A percentile compares a stretch with the other conserved stretches of the same genome.
Evolutionary conservation across 768 basidiomycete genomes (phyloP).

Genomic region (Termitomyces sp.): DNA sequence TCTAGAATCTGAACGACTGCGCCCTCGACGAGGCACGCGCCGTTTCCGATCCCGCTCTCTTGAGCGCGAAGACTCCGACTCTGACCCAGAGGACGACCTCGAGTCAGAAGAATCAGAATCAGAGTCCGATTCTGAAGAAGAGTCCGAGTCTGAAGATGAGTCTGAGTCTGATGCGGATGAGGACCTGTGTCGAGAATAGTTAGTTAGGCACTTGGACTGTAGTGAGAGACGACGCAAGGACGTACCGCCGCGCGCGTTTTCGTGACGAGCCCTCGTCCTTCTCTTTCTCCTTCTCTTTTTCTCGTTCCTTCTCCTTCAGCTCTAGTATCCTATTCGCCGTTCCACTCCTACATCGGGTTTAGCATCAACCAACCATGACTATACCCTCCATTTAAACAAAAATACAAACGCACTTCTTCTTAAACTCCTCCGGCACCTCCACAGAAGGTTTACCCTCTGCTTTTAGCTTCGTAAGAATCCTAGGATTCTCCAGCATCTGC

Average conservation of each 20-base stretch:
- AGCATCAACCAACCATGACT: not conserved
- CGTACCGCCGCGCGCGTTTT: slow-evolving; percentile 35
- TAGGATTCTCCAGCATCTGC: slow-evolving; percentile 80
- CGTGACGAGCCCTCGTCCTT: slow-evolving; percentile 35
- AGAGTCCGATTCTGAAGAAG: slow-evolving; percentile 14
- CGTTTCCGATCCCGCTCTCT: slow-evolving; percentile 39
- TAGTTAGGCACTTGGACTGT: not conserved
- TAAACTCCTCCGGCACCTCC: slow-evolving; percentile 91
- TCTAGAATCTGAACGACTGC: slow-evolving; percentile 14
- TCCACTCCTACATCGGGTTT: slow-evolving; percentile 48
- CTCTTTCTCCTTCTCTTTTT: slow-evolving; percentile 34
- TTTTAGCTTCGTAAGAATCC: slow-evolving; percentile 60
- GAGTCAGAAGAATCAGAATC: slow-evolving; percentile 18
- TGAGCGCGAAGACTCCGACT: slow-evolving; percentile 38
- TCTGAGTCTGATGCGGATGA: slow-evolving; percentile 6
- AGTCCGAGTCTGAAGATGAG: slow-evolving; percentile 4
- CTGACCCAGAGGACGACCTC: slow-evolving; percentile 13
- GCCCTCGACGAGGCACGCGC: slow-evolving; percentile 27
- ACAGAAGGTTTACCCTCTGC: slow-evolving; percentile 72
- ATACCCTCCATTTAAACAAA: not conserved
- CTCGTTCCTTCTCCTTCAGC: slow-evolving; percentile 75
- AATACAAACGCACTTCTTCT: slow-evolving; percentile 54
- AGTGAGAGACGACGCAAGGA: not conserved
- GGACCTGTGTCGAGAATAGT: slow-evolving; percentile 2
- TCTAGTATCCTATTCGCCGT: slow-evolving; percentile 85